These are phyloP conservation scores for Phytophthora uliginosa DNA, from an alignment of 352 stramenopile genomes.

Conservation along the genomic window DNA sequence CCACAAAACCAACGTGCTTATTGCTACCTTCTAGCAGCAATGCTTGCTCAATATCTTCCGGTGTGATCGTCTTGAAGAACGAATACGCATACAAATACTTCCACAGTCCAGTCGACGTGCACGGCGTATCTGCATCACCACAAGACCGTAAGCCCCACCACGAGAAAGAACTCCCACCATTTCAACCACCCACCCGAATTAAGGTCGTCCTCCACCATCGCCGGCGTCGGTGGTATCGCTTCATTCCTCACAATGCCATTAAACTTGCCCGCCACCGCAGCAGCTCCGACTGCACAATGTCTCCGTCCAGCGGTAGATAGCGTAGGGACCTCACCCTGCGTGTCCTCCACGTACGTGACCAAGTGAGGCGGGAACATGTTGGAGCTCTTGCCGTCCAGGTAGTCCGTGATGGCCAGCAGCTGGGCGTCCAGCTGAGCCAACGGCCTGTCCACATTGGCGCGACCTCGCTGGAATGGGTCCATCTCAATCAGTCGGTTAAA, in stretches of 20 bases:
- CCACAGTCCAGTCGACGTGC: conserved; percentile 76
- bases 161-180: not conserved
- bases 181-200: conserved; percentile 49
- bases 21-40: conserved; percentile 63
- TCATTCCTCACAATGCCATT: conserved; percentile 32
- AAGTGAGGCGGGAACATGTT: conserved; percentile 60
- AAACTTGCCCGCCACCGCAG: conserved; percentile 30
- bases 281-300: conserved; percentile 20
- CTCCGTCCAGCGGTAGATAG: conserved; percentile 22
- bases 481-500: conserved; percentile 12
- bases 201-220: conserved; percentile 77
- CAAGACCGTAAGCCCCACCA: conserved; percentile 2
- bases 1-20: conserved; percentile 3
- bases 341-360: conserved; percentile 32
- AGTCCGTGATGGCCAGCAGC: conserved; percentile 69
- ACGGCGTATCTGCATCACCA: conserved; percentile 58
- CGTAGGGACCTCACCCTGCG: not conserved
- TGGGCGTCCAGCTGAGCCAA: conserved; percentile 71
- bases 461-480: conserved; percentile 46
- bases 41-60: conserved; percentile 65
- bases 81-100: conserved; percentile 69
- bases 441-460: conserved; percentile 63
- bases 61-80: conserved; percentile 71
- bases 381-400: conserved; percentile 52
- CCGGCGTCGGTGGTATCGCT: conserved; percentile 38